Base-by-base conservation (phyloP, 2,329 filamentous ascomycete genomes). In the Aotearoamyces nothofagi region DNA sequence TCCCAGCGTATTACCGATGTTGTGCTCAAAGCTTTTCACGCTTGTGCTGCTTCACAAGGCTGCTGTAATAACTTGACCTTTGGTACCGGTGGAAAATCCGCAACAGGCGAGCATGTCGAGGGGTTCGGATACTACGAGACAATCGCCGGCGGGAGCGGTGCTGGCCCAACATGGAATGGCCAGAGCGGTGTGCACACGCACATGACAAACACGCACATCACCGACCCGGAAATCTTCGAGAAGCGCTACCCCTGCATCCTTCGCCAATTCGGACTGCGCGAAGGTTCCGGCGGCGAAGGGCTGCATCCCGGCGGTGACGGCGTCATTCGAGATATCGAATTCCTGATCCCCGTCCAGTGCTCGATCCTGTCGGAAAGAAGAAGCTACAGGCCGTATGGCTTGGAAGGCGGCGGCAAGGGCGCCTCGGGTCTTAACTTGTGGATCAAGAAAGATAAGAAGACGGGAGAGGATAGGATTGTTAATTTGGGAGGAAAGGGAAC, bases 1-100 rank as follows among this genome's bases (percentile, higher is more conserved):
- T 69, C 66, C 13, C 82, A 90, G 49, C 70, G 81, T 27, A 72
- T 92, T 13, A 87, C 80, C 3, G 82, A 92, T 44, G 79, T 87
- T 16, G 77, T 92, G 4, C 63, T 92, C 35, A 77, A 74, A 40
- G 80, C 80, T 1, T 90, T 90, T 60, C 60, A 66, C 33, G 81
- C 81, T 6, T 83, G 78, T 40, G 80, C 80, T 4, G 82, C 81
- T 19, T 71, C 63, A 12, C 81, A 90, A 46, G 82, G 82, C 27
- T 78, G 80, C 52, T 80, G 74, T 51, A 90, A 90, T 53, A 87
- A 87, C 49, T 63, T 90, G 5, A 87, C 81, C 0, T 90, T 90
- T 45, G 81, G 79, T 82, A n/a, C 81, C 42, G 78, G 79, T 30
- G 79, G 79, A 24, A 74, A 78, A 35, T 51, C 65, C 15, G 54